Evolutionary conservation across 768 basidiomycete species (phyloP).

Genomic region (Chiua virens): DNA sequence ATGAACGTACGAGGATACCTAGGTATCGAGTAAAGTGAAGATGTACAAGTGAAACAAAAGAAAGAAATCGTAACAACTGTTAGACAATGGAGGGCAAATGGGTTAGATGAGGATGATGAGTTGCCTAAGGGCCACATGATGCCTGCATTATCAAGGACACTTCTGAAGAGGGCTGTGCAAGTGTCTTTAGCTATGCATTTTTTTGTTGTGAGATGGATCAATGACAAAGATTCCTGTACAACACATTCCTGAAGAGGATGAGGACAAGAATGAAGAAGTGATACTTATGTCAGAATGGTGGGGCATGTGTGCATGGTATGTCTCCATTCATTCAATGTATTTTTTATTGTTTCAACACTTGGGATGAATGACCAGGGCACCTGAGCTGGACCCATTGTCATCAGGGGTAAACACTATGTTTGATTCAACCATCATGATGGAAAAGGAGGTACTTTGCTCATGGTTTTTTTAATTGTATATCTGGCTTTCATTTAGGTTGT

Average conservation of each 20-base stretch:
- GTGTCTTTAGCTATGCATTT: constrained; percentile 16
- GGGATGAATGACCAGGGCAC: neutral
- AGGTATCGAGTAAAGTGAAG: too few relatives aligned
- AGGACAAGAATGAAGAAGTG: constrained; percentile 42
- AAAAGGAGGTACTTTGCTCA: constrained; percentile 43
- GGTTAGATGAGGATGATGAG: constrained; percentile 45
- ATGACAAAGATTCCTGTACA: constrained; percentile 36
- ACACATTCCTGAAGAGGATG: constrained; percentile 31
- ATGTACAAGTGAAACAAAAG: too few relatives aligned
- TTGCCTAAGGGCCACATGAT: constrained; percentile 27
- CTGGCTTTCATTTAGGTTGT: too few relatives aligned
- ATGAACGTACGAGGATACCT: too few relatives aligned
- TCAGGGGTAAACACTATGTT: constrained; percentile 18
- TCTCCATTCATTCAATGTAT: neutral
- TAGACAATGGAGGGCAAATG: constrained; percentile 58
- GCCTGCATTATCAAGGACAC: constrained; percentile 45
- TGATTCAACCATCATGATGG: constrained; percentile 58
- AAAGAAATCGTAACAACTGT: too few relatives aligned
- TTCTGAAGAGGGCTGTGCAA: constrained; percentile 63
- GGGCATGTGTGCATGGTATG: constrained; percentile 7
- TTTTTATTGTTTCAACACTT: neutral
- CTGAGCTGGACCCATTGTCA: constrained; percentile 6
- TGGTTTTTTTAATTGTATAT: neutral
- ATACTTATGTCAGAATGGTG: constrained; percentile 33
- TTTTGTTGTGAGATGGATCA: constrained; percentile 23